Evolutionary conservation across 1,284 basidiomycete genomes (phyloP).

Genomic region (Pyrrhoderma noxium): DNA sequence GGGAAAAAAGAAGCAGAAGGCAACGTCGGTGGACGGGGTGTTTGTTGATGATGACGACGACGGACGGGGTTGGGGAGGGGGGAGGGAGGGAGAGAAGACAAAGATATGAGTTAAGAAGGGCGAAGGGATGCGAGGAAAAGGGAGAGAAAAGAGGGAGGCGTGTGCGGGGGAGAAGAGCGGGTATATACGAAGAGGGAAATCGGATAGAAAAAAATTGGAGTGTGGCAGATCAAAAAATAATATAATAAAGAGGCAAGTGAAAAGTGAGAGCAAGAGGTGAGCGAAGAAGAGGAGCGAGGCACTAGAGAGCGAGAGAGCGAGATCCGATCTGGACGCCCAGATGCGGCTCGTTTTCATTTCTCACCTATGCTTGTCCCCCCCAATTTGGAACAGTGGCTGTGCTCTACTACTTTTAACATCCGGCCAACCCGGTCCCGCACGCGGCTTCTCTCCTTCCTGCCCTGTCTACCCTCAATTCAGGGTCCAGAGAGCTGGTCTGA

Average conservation of each 20-base stretch:
- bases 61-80: constrained; percentile 19
- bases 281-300: constrained; percentile 6
- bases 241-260: constrained; percentile 20
- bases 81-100: constrained; percentile 32
- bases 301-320: background rate
- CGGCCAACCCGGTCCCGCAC: too few species aligned
- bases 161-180: constrained; percentile 20
- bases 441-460: too few species aligned
- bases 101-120: constrained; percentile 24
- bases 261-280: constrained; percentile 32
- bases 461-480: too few species aligned
- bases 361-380: too few species aligned
- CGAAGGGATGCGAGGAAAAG: constrained; percentile 26
- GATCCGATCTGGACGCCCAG: background rate
- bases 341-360: background rate
- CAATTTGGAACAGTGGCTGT: too few species aligned
- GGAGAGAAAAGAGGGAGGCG: constrained; percentile 34
- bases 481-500: too few species aligned
- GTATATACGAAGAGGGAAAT: constrained; percentile 31
- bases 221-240: constrained; percentile 3
- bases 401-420: too few species aligned
- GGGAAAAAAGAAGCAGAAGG: constrained; percentile 23
- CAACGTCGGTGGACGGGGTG: too few species aligned
- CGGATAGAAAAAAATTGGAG: constrained; percentile 18
- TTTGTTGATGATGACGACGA: constrained; percentile 23